Percentiles rank a stretch among this genome's conserved stretches.
phyloP scores from a whole-genome alignment of 2,329 filamentous ascomycete genomes.

The Aspergillus spinulosporus region DNA sequence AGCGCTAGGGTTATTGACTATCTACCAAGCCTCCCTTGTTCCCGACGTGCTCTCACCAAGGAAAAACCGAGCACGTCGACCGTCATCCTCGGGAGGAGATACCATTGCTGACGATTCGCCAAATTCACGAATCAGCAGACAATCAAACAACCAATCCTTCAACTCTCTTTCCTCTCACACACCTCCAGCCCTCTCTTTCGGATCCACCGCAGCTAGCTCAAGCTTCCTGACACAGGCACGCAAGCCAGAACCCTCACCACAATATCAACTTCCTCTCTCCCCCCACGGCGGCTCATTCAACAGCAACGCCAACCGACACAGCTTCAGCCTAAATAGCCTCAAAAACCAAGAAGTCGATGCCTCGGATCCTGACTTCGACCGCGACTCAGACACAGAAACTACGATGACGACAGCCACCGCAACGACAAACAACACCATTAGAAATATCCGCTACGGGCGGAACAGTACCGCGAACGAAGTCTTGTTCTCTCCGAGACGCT shows the following conservation, averaged over 20 bases:
- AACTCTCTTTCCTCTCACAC: slow-evolving; percentile 20
- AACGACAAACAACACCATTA: slow-evolving; percentile 36
- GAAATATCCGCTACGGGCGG: slow-evolving; percentile 39
- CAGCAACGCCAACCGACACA: slow-evolving; percentile 25
- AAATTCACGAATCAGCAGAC: slow-evolving; percentile 17
- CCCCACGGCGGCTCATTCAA: slow-evolving; percentile 21
- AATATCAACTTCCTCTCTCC: slow-evolving; percentile 26
- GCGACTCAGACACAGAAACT: slow-evolving; percentile 42
- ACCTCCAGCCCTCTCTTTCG: slow-evolving; percentile 34
- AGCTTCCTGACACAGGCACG: slow-evolving; percentile 28
- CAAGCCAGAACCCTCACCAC: slow-evolving; percentile 22
- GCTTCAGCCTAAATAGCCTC: slow-evolving; percentile 35
- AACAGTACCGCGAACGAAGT: slow-evolving; percentile 21
- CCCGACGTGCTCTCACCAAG: slow-evolving; percentile 9
- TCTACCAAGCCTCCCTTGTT: slow-evolving; percentile 21
- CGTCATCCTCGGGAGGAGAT: not conserved
- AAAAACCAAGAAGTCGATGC: slow-evolving; percentile 33
- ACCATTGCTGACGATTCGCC: slow-evolving; percentile 6
- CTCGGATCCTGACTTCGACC: slow-evolving; percentile 31
- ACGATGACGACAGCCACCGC: slow-evolving; percentile 34
- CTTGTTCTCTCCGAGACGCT: slow-evolving; percentile 33
- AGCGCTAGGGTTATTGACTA: slow-evolving; percentile 31
- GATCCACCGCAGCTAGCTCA: slow-evolving; percentile 27
- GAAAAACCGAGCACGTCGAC: slow-evolving; percentile 12
- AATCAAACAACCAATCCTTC: slow-evolving; percentile 24